Evolutionary conservation across 495 filamentous ascomycete species (phyloP), one percentile per base, ranked within the genome.

Genomic region (Venustampulla echinocandica): DNA sequence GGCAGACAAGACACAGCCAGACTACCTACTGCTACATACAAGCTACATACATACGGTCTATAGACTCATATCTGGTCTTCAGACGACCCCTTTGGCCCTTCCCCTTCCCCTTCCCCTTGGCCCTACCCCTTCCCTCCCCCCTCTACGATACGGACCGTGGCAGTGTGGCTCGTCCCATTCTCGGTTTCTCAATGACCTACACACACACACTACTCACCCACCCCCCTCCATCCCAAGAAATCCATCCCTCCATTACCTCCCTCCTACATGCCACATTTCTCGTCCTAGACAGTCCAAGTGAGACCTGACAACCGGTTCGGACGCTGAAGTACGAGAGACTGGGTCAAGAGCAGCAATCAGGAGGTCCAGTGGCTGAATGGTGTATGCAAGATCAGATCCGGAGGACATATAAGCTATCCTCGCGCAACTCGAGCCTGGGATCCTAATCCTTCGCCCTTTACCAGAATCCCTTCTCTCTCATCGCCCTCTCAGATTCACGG

Each of bases 361-460:
- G 44, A 47, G 52, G 46, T 20, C 19, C 21, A 20, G 14, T 45
- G 44, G 41, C 47, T 50, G 47, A 39, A 13, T n/a, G 38, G 19
- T 42, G 38, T 25, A 13, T 10, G 28, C 38, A 50, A 47, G 46
- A 55, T 47, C 38, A 42, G 46, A 47, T 40, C 24, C 48, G 50
- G 53, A 50, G 23, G 37, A 47, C 42, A 53, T 59, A 55, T 55
- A 59, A 55, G 58, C 42, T 28, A 45, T 54, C 47, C 46, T 57
- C 54, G 48, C 56, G 46, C 56, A 58, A 35, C 33, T 35, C 33
- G 33, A 35, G 33, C 5, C 48, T 46, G 55, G 41, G 51, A 57
- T 51, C 40, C 51, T 46, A 42, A 44, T 58, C 47, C 53, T 58
- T n/a, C n/a, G n/a, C 39, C 41, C 44, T 42, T 61, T 50, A 36